Conservation (phyloP, 2,329 filamentous ascomycete species). For the Aspergillus ustus region DNA sequence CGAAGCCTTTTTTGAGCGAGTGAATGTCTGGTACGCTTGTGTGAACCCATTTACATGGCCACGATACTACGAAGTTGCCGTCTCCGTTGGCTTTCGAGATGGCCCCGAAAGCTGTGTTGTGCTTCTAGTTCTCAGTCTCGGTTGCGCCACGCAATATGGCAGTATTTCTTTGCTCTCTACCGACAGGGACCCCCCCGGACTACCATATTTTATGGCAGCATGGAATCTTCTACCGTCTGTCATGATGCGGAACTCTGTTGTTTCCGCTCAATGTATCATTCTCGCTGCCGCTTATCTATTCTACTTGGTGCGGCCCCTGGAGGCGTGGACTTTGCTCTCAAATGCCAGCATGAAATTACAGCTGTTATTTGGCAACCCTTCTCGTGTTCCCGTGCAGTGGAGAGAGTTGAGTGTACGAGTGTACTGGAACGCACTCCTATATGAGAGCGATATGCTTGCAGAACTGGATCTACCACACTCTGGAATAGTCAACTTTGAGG, state of each 20-base stretch:
- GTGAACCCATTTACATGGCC: conserved; percentile 83
- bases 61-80: conserved; percentile 73
- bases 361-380: conserved; percentile 74
- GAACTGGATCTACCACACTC: conserved; percentile 83
- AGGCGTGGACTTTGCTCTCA: conserved; percentile 80
- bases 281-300: conserved; percentile 82
- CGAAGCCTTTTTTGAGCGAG: conserved; percentile 77
- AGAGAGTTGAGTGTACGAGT: conserved; percentile 76
- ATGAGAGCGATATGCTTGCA: conserved; percentile 78
- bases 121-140: conserved; percentile 75
- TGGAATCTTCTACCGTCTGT: conserved; percentile 77
- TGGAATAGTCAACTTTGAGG: conserved; percentile 80
- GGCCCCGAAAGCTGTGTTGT: conserved; percentile 84
- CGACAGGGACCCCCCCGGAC: conserved; percentile 72
- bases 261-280: conserved; percentile 79
- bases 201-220: conserved; percentile 79
- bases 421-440: conserved; percentile 82
- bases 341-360: conserved; percentile 83
- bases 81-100: conserved; percentile 76
- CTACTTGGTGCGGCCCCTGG: conserved; percentile 78
- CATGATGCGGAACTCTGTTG: conserved; percentile 78
- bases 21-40: conserved; percentile 85
- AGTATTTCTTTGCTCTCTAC: conserved; percentile 75
- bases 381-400: conserved; percentile 70
- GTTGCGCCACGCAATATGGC: conserved; percentile 74